phyloP scores from a whole-genome alignment of 768 basidiomycete genomes.

The Leccinum uliginosum region DNA sequence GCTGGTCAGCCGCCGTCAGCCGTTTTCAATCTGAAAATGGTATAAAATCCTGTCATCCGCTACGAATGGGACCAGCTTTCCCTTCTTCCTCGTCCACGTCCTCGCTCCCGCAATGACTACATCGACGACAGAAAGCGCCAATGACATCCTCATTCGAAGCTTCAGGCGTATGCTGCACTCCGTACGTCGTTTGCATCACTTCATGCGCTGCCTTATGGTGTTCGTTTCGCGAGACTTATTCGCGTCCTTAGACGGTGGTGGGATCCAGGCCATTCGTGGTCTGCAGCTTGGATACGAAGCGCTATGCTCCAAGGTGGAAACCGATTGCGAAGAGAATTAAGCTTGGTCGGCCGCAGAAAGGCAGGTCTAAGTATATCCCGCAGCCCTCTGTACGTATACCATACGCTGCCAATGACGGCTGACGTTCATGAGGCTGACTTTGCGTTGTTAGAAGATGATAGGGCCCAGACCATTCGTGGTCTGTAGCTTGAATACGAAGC shows the following conservation, averaged over 20 bases:
- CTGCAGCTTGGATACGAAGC: not conserved
- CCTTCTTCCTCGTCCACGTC: not conserved
- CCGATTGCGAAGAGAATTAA: not conserved
- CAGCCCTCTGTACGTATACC: not conserved
- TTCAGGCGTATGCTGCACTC: too few species aligned
- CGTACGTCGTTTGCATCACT: not conserved
- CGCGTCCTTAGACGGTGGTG: not conserved
- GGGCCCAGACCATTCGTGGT: not conserved
- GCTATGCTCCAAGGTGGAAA: not conserved
- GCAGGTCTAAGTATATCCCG: not conserved
- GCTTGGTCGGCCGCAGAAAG: not conserved
- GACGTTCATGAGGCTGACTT: not conserved
- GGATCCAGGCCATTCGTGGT: slow-evolving; percentile 9
- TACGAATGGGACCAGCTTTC: not conserved
- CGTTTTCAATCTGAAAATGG: not conserved
- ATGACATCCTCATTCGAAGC: not conserved
- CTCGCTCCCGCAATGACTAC: not conserved
- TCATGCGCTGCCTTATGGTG: not conserved
- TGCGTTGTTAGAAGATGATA: not conserved
- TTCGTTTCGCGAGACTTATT: not conserved
- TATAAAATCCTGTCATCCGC: not conserved
- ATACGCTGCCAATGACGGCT: not conserved
- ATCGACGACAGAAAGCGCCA: slow-evolving; percentile 2
- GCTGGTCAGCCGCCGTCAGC: too few species aligned
- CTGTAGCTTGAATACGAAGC: not conserved